Percentiles rank a stretch among this genome's conserved stretches.
Evolutionary conservation across 208 protist genomes (phyloP).

Genomic region (Leishmania tropica): DNA sequence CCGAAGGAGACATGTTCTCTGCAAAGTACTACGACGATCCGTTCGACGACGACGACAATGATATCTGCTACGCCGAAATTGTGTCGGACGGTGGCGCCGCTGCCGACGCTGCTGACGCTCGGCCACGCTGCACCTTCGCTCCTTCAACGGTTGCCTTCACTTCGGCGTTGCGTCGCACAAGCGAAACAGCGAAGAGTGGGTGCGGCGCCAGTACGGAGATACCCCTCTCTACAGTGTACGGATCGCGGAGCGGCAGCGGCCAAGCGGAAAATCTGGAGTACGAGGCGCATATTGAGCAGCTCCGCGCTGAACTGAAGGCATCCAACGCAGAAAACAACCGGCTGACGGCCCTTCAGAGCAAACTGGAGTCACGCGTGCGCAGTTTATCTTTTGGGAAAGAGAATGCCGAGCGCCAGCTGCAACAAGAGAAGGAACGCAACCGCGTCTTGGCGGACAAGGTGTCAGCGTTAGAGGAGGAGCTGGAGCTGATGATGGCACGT

Average conservation of each 20-base stretch:
- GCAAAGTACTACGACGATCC: slow-evolving; percentile 69
- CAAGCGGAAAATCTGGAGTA: slow-evolving; percentile 21
- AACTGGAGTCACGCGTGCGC: slow-evolving; percentile 54
- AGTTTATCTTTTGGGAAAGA: slow-evolving; percentile 68
- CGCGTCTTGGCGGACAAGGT: slow-evolving; percentile 47
- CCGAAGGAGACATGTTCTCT: slow-evolving; percentile 15
- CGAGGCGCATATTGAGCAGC: slow-evolving; percentile 46
- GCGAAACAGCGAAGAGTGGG: slow-evolving; percentile 6
- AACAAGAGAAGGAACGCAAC: slow-evolving; percentile 62
- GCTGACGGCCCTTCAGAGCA: slow-evolving; percentile 40
- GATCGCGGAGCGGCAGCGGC: neutral
- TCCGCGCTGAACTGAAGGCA: slow-evolving; percentile 49
- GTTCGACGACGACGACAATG: slow-evolving; percentile 62
- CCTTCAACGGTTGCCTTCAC: neutral
- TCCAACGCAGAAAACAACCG: slow-evolving; percentile 53
- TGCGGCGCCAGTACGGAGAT: slow-evolving; percentile 14
- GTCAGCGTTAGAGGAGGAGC: slow-evolving; percentile 44
- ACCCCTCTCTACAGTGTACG: slow-evolving; percentile 9
- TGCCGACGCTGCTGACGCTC: neutral
- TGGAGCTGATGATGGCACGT: slow-evolving; percentile 32
- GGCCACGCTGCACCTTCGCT: neutral
- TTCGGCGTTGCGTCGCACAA: neutral
- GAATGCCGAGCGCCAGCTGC: slow-evolving; percentile 48
- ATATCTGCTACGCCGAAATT: slow-evolving; percentile 65
- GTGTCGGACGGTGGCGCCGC: slow-evolving; percentile 15